Percentiles rank a stretch among this genome's conserved stretches.
Conservation (phyloP, 2,329 filamentous ascomycete genomes). For the Ceratocystis alfenasii region DNA sequence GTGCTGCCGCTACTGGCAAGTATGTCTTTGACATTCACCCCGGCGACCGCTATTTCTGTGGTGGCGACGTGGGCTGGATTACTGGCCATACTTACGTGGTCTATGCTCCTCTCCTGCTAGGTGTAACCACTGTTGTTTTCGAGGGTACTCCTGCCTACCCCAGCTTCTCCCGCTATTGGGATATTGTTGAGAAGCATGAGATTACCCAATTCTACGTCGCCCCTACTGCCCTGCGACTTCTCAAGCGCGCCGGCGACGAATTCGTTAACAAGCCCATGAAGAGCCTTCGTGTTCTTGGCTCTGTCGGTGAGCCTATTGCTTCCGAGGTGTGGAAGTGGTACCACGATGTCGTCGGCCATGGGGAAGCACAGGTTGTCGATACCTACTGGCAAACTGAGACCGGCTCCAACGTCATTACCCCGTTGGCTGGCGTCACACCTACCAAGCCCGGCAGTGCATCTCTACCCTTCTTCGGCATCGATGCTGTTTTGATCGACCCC, state of each 20-base stretch:
- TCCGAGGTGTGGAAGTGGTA: constrained; percentile 99
- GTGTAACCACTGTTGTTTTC: constrained; percentile 90
- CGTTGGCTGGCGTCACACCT: constrained; percentile 81
- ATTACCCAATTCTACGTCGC: constrained; percentile 98
- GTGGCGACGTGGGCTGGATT: constrained; percentile 97
- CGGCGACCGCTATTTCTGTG: constrained; percentile 89
- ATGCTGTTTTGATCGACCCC: constrained; percentile 93
- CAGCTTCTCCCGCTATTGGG: constrained; percentile 97
- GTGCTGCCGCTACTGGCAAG: constrained; percentile 86
- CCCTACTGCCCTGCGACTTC: constrained; percentile 77
- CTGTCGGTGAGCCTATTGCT: constrained; percentile 93
- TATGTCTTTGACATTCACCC: constrained; percentile 98
- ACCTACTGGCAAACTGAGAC: constrained; percentile 99
- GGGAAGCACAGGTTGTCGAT: constrained; percentile 85
- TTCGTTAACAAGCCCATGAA: constrained; percentile 85
- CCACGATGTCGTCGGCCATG: constrained; percentile 85
- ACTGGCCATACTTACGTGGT: constrained; percentile 98
- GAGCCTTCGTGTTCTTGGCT: constrained; percentile 77
- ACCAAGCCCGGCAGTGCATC: constrained; percentile 96
- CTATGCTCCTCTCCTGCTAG: constrained; percentile 84
- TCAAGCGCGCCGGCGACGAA: constrained; percentile 91
- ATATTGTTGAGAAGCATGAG: constrained; percentile 88
- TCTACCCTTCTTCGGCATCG: constrained; percentile 94
- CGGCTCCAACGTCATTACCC: constrained; percentile 89
- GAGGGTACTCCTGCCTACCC: constrained; percentile 96